Evolutionary conservation across 164 flowering plant genomes (phyloP), one percentile per base, ranked within the genome.

Genomic region (Sedum album): DNA sequence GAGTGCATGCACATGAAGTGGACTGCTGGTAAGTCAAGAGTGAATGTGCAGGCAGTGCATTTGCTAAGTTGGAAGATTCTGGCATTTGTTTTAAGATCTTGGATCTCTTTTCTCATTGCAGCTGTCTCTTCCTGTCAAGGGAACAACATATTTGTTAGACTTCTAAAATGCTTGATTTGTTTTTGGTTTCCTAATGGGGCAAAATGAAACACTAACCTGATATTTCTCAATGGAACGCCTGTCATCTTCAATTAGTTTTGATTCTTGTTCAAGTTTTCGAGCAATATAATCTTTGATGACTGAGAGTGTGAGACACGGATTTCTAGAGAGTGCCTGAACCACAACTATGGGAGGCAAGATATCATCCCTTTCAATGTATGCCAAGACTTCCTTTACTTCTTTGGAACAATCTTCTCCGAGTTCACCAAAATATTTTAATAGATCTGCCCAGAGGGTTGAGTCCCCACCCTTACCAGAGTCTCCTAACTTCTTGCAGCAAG

Each of bases 1-100:
- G 99, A 94, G 74, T 94, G 99, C 96, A 91, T 91, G 69, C 99
- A 94, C 97, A 94, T 87, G 49, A 94, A 94, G 80, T 94, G 97
- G 25, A 94, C 99, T 18, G 99, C 97, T 44, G 99, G 99, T 49
- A 94, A 96, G 77, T 94, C 99, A 44, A 94, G 96, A 31, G 99
- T 94, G 76, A 91, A 94, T 35, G 96, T 94, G 83, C 99, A 91
- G 68, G 92, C 89, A 51, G 92, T 90, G 78, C 99, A 94, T 84
- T 94, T 94, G 86, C 99, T 91, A 4, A 94, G 94, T 83, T 94
- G 97, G 78, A 94, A 94, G 44, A 94, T 94, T 77, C 93, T 87
- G 2, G 99, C 97, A 78, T 90, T 94, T 62, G 97, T 94, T 79
- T 93, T 83, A 10, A 91, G 91, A 82, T 94, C 99, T 75, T 91